These are phyloP conservation scores for Umbilicus rupestris DNA, from an alignment of 164 flowering plant species.

Conservation along the genomic window DNA sequence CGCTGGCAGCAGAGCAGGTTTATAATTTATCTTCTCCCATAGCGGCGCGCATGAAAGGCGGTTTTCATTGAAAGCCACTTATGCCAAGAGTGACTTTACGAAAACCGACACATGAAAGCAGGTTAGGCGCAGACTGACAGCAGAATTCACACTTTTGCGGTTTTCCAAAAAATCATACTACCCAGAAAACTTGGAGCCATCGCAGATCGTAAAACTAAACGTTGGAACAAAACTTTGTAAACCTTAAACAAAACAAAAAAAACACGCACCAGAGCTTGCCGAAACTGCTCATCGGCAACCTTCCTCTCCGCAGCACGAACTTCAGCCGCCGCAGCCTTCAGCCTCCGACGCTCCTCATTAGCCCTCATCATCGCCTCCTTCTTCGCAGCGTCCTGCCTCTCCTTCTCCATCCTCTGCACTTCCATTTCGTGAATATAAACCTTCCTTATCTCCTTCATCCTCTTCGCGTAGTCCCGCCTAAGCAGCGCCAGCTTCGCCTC, in stretches of 20 bases:
- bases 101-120: too few species aligned
- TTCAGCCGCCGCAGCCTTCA: constrained; percentile 43
- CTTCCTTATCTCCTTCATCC: constrained; percentile 53
- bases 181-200: too few species aligned
- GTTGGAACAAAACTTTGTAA: too few species aligned
- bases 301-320: constrained; percentile 46
- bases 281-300: constrained; percentile 52
- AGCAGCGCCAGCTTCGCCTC: constrained; percentile 37
- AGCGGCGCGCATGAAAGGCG: too few species aligned
- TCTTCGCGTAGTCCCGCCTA: constrained; percentile 54
- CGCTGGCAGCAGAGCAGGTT: too few species aligned
- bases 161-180: too few species aligned
- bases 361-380: constrained; percentile 46
- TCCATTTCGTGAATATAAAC: constrained; percentile 67
- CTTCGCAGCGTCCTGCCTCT: constrained; percentile 49
- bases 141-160: too few species aligned
- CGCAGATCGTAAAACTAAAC: too few species aligned
- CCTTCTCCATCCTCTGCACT: constrained; percentile 46
- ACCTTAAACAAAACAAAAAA: background rate
- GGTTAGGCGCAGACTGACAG: too few species aligned
- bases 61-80: too few species aligned
- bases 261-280: constrained; percentile 45
- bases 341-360: constrained; percentile 45
- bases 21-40: too few species aligned
- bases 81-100: too few species aligned